A percentile compares a stretch with the other conserved stretches of the same genome.
Conservation (phyloP, 768 basidiomycete genomes). For the Collybia mongolica region DNA sequence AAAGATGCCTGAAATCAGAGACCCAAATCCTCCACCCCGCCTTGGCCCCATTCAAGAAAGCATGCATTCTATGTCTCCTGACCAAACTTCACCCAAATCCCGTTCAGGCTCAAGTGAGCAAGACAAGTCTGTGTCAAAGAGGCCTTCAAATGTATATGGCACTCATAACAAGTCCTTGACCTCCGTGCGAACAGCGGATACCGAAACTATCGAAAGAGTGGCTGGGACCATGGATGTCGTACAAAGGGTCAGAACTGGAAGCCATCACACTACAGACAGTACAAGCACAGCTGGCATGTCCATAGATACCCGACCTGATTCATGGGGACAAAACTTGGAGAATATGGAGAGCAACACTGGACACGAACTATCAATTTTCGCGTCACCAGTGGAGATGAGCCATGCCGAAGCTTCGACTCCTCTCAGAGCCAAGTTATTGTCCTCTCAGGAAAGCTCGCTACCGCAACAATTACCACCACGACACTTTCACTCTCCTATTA, state of each 20-base stretch:
- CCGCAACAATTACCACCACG: conserved; percentile 1
- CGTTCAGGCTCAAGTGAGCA: conserved; percentile 9
- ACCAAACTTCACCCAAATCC: conserved; percentile 14
- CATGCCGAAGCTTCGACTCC: conserved; percentile 7
- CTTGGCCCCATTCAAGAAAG: conserved; percentile 61
- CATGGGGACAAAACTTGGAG: conserved; percentile 3
- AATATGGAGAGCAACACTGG: conserved; percentile 12
- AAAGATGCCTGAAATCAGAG: conserved; percentile 57
- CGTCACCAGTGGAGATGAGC: conserved; percentile 33
- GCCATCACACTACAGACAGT: conserved; percentile 22
- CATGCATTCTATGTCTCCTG: conserved; percentile 27
- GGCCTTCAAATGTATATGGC: conserved; percentile 27
- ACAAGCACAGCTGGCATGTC: conserved; percentile 27
- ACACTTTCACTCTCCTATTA: conserved; percentile 4
- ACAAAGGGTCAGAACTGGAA: conserved; percentile 41
- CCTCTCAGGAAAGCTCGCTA: neutral
- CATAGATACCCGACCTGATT: conserved; percentile 19
- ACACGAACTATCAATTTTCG: conserved; percentile 12
- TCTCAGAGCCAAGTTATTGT: neutral
- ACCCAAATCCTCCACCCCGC: conserved; percentile 76
- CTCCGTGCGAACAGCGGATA: conserved; percentile 64
- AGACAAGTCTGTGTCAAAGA: conserved; percentile 2
- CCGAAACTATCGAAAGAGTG: conserved; percentile 65
- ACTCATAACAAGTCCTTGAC: conserved; percentile 49
- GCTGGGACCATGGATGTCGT: conserved; percentile 70